These are phyloP conservation scores for Balamuthia mandrillaris DNA, from an alignment of 208 protist species.

Conservation along the genomic window DNA sequence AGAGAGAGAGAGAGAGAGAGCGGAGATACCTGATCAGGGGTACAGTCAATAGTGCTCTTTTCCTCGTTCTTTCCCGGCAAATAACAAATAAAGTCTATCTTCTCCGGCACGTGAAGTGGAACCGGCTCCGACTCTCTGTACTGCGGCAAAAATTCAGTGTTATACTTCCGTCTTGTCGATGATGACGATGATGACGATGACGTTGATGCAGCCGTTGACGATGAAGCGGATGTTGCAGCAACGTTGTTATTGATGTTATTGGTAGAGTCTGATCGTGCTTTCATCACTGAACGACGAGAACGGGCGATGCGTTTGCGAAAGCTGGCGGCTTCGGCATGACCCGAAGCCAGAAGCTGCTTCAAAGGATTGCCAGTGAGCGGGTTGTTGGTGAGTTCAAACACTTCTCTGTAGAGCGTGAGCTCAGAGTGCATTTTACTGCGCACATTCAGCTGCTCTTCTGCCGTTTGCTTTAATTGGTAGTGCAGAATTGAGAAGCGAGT, in stretches of 20 bases:
- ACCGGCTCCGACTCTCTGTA: constrained; percentile 2
- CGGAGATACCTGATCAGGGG: neutral
- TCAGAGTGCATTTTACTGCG: neutral
- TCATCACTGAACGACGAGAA: neutral
- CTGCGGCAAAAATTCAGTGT: neutral
- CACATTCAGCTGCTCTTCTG: neutral
- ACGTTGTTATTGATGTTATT: constrained; percentile 10
- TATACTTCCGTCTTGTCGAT: too few species aligned
- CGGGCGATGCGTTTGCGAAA: constrained; percentile 11
- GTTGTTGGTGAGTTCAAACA: neutral
- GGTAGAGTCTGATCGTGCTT: neutral
- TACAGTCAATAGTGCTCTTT: neutral
- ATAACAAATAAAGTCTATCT: neutral
- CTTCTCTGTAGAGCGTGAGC: neutral
- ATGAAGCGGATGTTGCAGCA: neutral
- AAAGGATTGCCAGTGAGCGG: neutral
- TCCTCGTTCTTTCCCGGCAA: neutral
- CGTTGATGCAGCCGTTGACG: neutral
- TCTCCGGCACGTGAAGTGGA: neutral
- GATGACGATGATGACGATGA: neutral
- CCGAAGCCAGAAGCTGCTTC: neutral
- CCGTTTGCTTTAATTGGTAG: too few species aligned
- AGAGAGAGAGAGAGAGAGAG: neutral
- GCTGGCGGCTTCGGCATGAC: neutral
- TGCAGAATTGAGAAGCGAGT: too few species aligned